Evolutionary conservation across 352 stramenopile species (phyloP).

Genomic region (Globisporangium sylvaticum): DNA sequence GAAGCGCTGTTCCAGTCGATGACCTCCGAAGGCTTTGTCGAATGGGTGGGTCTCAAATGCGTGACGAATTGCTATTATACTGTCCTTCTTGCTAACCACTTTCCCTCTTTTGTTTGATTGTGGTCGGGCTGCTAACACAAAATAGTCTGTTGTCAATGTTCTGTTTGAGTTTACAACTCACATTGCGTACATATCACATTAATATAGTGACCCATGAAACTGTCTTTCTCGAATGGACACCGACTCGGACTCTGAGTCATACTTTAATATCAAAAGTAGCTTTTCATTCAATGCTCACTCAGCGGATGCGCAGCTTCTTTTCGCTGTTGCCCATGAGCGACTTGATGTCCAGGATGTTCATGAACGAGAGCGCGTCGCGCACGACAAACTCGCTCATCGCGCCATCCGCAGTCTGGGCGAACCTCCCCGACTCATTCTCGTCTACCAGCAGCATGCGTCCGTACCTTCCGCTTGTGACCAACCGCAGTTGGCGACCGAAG

Average conservation of each 20-base stretch:
- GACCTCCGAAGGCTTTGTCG: constrained; percentile 18
- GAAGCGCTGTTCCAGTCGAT: constrained; percentile 6
- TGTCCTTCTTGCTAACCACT: background rate
- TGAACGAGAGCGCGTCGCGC: constrained; percentile 22
- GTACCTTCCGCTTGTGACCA: constrained; percentile 19
- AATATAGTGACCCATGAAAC: background rate
- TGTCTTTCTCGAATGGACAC: background rate
- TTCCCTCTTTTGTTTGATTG: background rate
- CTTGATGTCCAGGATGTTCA: constrained; percentile 31
- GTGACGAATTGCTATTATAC: background rate
- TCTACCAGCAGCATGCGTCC: constrained; percentile 29
- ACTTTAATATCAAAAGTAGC: too few species aligned
- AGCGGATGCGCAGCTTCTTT: constrained; percentile 16
- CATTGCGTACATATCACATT: too few species aligned
- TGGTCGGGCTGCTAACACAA: too few species aligned
- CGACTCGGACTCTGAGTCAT: too few species aligned
- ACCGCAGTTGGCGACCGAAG: constrained; percentile 23
- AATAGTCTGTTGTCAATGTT: too few species aligned
- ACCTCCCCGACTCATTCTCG: constrained; percentile 14
- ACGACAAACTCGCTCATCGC: constrained; percentile 24
- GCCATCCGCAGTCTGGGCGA: constrained; percentile 9
- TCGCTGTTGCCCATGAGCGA: constrained; percentile 20
- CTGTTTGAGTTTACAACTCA: background rate
- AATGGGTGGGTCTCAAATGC: constrained; percentile 33
- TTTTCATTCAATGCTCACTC: background rate